A percentile compares a stretch with the other conserved stretches of the same genome.
Conservation (phyloP, 352 stramenopile genomes). For the Phytophthora sansomeana region DNA sequence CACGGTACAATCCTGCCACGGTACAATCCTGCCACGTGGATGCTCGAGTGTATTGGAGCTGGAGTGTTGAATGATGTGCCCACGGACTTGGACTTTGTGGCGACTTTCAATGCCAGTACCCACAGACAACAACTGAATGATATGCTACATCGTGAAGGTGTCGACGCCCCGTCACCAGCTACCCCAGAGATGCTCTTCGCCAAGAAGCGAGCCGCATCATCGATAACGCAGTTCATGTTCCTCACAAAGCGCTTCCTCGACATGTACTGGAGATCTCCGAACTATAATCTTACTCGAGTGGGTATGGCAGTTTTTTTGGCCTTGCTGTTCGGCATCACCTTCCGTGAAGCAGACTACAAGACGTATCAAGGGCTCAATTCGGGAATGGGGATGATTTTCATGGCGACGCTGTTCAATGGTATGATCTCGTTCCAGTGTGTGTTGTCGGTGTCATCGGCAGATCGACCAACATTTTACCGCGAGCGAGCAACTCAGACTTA, state of each 20-base stretch:
- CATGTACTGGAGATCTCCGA: constrained; percentile 77
- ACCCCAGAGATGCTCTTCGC: constrained; percentile 34
- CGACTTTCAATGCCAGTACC: constrained; percentile 36
- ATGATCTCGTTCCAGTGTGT: constrained; percentile 82
- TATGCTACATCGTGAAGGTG: constrained; percentile 26
- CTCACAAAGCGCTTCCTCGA: constrained; percentile 36
- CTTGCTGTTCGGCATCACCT: constrained; percentile 81
- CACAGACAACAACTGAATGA: constrained; percentile 26
- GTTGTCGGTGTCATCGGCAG: constrained; percentile 72
- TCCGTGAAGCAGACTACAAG: constrained; percentile 49
- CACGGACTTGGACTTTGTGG: constrained; percentile 45
- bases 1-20: constrained; percentile 74
- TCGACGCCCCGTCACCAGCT: constrained; percentile 25
- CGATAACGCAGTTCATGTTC: constrained; percentile 34
- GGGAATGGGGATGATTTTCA: constrained; percentile 87
- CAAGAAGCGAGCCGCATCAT: constrained; percentile 36
- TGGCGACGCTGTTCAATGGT: constrained; percentile 85
- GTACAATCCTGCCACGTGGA: constrained; percentile 86
- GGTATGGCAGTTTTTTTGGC: constrained; percentile 78
- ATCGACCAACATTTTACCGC: constrained; percentile 90
- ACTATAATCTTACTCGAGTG: constrained; percentile 88
- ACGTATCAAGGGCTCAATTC: constrained; percentile 60
- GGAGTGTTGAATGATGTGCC: constrained; percentile 33
- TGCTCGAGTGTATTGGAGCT: constrained; percentile 66
- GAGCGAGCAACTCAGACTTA: constrained; percentile 87